A percentile compares a stretch with the other conserved stretches of the same genome.
Evolutionary conservation across 1,284 basidiomycete species (phyloP).

Genomic region (Flammula alnicola): DNA sequence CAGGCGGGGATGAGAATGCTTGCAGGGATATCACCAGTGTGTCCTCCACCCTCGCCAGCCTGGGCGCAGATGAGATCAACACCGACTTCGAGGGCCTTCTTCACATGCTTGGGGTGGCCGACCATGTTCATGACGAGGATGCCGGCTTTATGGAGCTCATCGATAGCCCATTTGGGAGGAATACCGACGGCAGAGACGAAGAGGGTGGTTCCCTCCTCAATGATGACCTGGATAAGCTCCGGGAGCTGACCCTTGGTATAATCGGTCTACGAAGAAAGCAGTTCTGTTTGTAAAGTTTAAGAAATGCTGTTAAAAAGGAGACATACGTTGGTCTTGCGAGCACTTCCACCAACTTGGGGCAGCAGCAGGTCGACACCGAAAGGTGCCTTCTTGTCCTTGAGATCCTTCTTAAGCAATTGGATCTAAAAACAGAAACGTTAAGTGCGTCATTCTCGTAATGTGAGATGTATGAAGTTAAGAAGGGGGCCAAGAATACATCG

Average conservation of each 20-base stretch:
- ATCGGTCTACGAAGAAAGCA: slow-evolving; percentile 55
- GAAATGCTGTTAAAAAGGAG: neutral
- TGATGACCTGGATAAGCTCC: slow-evolving; percentile 86
- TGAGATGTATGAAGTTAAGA: too few relatives aligned
- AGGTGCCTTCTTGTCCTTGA: slow-evolving; percentile 73
- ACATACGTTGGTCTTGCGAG: slow-evolving; percentile 84
- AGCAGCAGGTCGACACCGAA: slow-evolving; percentile 89
- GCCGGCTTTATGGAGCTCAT: slow-evolving; percentile 78
- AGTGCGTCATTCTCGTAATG: too few relatives aligned
- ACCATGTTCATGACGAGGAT: slow-evolving; percentile 94
- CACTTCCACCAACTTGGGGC: slow-evolving; percentile 80
- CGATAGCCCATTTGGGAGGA: slow-evolving; percentile 78
- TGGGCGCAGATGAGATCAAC: slow-evolving; percentile 91
- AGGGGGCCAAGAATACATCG: neutral
- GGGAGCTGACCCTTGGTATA: slow-evolving; percentile 81
- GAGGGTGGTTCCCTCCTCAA: slow-evolving; percentile 80
- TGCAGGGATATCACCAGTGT: slow-evolving; percentile 76
- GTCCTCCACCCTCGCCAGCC: slow-evolving; percentile 86
- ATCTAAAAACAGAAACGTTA: slow-evolving; percentile 53
- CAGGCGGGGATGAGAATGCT: slow-evolving; percentile 84
- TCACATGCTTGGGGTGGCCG: slow-evolving; percentile 86
- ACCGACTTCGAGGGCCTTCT: slow-evolving; percentile 79
- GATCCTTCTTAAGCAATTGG: slow-evolving; percentile 68
- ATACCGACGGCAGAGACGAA: slow-evolving; percentile 91
- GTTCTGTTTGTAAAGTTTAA: neutral